Conservation (phyloP, 371 early-diverging fungal species). For the Lichtheimia ramosa region DNA sequence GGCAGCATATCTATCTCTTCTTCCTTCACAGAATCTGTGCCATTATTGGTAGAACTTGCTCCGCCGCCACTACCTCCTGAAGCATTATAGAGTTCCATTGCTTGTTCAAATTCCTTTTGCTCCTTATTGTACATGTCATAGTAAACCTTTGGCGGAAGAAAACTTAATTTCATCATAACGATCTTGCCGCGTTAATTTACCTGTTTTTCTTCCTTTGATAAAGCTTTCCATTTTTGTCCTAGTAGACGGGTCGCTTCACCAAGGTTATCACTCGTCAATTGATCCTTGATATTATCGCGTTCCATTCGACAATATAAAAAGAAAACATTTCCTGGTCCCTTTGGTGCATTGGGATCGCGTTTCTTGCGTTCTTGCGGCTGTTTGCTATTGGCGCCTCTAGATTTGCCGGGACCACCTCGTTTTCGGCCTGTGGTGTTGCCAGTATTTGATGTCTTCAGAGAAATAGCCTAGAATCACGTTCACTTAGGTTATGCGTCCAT, state of each 20-base stretch:
- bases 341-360: slow-evolving; percentile 64
- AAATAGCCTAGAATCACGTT: too few relatives aligned
- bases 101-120: slow-evolving; percentile 39
- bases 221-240: slow-evolving; percentile 49
- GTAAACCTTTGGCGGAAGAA: slow-evolving; percentile 30
- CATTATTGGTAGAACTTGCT: background rate
- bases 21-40: slow-evolving; percentile 21
- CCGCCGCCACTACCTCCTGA: slow-evolving; percentile 15
- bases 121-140: slow-evolving; percentile 46
- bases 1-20: slow-evolving; percentile 4
- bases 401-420: background rate
- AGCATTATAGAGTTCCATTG: slow-evolving; percentile 40
- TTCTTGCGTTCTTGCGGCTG: slow-evolving; percentile 28
- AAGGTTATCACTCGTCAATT: slow-evolving; percentile 44
- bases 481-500: too few relatives aligned
- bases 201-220: slow-evolving; percentile 44
- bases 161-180: background rate
- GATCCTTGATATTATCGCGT: slow-evolving; percentile 53
- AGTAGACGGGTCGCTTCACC: slow-evolving; percentile 46
- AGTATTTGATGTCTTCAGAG: too few relatives aligned
- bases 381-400: slow-evolving; percentile 4
- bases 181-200: slow-evolving; percentile 8
- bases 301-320: slow-evolving; percentile 58
- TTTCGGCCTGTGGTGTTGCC: background rate
- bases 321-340: slow-evolving; percentile 63